Base-by-base conservation (phyloP, 2,329 filamentous ascomycete genomes). In the Botrytis cinerea region DNA sequence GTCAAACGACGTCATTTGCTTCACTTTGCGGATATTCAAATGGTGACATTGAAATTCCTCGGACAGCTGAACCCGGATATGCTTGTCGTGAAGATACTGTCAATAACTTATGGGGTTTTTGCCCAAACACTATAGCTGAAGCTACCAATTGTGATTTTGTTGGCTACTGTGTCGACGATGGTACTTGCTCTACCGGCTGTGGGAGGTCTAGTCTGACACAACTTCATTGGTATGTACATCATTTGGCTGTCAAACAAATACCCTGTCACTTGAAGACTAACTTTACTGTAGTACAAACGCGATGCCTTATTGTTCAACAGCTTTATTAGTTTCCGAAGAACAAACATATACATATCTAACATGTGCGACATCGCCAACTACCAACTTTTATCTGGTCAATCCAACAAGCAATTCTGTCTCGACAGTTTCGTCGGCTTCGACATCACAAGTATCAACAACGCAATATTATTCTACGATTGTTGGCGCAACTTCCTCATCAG, bases 61-160 rank as follows among this genome's bases (percentile, higher is more conserved):
- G 38, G 43, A 57, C 35, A n/a, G 67, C 67, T 14, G 35, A 38
- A 35, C 12, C 48, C 9, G 67, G 48, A 48, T 60, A 43, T n/a
- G 25, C 6, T 38, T 70, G 67, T 59, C 35, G 67, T 12, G 38
- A 57, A 69, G 14, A 70, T n/a, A 70, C 67, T 57, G 25, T 43
- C 18, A 25, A 51, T 51, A 22, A n/a, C 20, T 18, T 60, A 18
- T 70, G 67, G 67, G 67, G 51, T 0, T 57, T 70, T 35, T 70
- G 67, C 57, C 28, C 10, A 22, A 59, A 40, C n/a, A 70, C 67
- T 28, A 28, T 46, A 18, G 54, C 14, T 14, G 48, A 57, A 20
- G 20, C 45, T 28, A 35, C 16, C 32, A n/a, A 70, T 45, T 70
- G 67, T 25, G 45, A 16, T 18, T 32, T 70, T 59, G 46, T 38